phyloP scores from a whole-genome alignment of 192 early-diverging fungal species.

The Paraglomus occultum region DNA sequence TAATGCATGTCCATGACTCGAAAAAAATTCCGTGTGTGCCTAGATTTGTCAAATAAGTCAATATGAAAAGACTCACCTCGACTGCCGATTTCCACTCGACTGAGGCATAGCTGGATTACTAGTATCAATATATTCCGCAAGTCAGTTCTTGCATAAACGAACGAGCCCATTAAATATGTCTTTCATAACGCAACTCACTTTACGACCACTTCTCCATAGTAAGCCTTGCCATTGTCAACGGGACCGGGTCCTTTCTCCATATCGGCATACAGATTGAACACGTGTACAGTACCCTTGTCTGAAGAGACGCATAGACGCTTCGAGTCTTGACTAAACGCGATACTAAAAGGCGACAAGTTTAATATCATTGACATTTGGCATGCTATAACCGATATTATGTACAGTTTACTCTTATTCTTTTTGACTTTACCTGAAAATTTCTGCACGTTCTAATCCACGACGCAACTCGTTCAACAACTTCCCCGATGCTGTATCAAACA shows the following conservation, averaged over 20 bases:
- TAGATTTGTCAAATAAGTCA: neutral
- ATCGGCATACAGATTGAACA: slow-evolving; percentile 79
- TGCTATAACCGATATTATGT: no score
- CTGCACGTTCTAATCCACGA: slow-evolving; percentile 82
- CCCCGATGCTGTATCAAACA: slow-evolving; percentile 76
- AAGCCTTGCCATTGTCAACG: slow-evolving; percentile 41
- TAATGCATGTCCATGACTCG: neutral
- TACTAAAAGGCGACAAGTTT: slow-evolving; percentile 34
- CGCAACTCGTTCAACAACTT: slow-evolving; percentile 81
- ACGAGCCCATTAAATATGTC: neutral
- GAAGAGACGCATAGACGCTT: slow-evolving; percentile 80
- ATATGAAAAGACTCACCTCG: slow-evolving; percentile 36
- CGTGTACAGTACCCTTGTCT: slow-evolving; percentile 91
- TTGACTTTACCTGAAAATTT: slow-evolving; percentile 60
- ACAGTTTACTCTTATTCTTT: no score
- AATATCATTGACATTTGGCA: no score
- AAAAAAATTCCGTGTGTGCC: slow-evolving; percentile 5
- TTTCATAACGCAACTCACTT: slow-evolving; percentile 1
- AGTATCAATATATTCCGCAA: neutral
- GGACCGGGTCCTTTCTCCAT: slow-evolving; percentile 40
- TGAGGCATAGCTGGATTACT: slow-evolving; percentile 1
- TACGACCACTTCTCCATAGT: slow-evolving; percentile 51
- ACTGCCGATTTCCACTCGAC: slow-evolving; percentile 52
- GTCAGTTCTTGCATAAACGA: neutral
- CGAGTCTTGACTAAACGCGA: slow-evolving; percentile 83